These are phyloP conservation scores for Monosporascus cannonballus DNA, from an alignment of 2,329 filamentous ascomycete species.

Conservation along the genomic window DNA sequence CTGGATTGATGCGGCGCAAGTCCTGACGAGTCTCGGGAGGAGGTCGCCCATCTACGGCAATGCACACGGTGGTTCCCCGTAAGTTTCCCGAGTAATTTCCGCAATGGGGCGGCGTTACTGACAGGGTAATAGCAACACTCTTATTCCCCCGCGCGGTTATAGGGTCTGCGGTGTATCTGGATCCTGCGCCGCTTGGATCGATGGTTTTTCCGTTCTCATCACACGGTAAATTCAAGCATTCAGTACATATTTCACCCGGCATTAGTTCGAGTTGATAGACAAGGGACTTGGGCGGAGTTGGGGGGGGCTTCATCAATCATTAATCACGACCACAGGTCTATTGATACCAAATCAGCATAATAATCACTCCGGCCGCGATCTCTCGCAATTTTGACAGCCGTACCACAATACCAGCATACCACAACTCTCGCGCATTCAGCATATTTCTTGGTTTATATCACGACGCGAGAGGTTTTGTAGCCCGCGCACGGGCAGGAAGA, in stretches of 20 bases:
- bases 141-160: slow-evolving; percentile 86
- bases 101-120: slow-evolving; percentile 9
- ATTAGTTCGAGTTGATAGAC: neutral
- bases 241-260: slow-evolving; percentile 1
- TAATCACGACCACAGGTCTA: no score
- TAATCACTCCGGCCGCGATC: no score
- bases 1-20: slow-evolving; percentile 84
- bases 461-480: no score
- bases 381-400: no score
- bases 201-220: slow-evolving; percentile 79
- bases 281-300: neutral
- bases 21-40: slow-evolving; percentile 83
- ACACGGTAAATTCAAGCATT: slow-evolving; percentile 44
- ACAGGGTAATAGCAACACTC: slow-evolving; percentile 58
- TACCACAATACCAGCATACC: no score
- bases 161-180: slow-evolving; percentile 83
- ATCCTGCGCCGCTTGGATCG: slow-evolving; percentile 73
- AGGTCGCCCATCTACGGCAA: slow-evolving; percentile 84
- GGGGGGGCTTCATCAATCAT: no score
- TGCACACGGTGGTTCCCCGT: slow-evolving; percentile 72
- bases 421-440: no score
- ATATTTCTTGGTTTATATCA: no score
- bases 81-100: slow-evolving; percentile 36
- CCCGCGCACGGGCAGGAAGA: no score
- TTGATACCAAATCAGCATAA: no score